Conservation (phyloP, 306 rosid genomes). For the Neltuma alba region DNA sequence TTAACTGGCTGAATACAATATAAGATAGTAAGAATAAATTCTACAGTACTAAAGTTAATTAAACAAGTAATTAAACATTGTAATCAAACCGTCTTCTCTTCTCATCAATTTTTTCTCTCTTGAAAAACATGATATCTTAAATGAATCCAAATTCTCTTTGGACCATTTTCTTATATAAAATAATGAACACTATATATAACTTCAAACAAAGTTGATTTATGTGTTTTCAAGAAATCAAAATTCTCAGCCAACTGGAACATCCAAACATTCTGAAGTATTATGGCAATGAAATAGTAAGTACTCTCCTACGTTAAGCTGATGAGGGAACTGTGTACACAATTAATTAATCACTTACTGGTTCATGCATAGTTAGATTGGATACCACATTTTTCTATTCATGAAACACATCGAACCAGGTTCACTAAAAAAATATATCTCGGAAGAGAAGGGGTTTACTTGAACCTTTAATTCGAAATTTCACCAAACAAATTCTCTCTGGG, state of each 20-base stretch:
- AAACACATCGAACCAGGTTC: neutral
- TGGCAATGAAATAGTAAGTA: neutral
- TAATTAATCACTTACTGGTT: neutral
- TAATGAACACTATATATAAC: too few species aligned
- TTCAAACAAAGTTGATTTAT: too few species aligned
- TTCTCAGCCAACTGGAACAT: neutral
- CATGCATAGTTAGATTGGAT: neutral
- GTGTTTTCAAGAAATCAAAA: neutral
- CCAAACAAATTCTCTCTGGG: too few species aligned
- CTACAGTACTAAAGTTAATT: too few species aligned
- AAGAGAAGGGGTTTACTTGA: neutral
- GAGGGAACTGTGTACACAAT: neutral
- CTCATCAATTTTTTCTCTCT: too few species aligned
- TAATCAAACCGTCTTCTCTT: too few species aligned
- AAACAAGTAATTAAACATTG: too few species aligned
- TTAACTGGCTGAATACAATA: too few species aligned
- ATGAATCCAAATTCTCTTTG: too few species aligned
- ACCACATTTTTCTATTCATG: neutral
- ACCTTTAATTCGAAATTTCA: neutral
- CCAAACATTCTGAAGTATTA: neutral
- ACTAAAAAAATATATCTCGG: neutral
- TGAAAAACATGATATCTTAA: too few species aligned
- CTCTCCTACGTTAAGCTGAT: neutral
- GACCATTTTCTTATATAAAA: too few species aligned
- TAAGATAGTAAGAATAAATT: too few species aligned